phyloP scores from a whole-genome alignment of 139 green algal genomes.

The Chlorella vulgaris region DNA sequence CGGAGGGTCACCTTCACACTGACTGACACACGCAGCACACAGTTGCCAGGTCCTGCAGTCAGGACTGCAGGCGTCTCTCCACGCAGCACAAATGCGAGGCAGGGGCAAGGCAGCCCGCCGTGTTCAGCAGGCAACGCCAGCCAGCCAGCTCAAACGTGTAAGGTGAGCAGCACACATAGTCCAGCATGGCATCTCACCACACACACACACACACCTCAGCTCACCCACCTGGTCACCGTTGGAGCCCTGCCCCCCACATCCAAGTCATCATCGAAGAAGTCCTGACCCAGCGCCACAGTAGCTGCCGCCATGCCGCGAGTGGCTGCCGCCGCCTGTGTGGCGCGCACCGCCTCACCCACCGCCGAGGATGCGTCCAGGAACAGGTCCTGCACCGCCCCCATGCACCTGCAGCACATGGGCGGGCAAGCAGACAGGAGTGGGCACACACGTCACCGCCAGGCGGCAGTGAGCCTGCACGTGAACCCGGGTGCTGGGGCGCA shows the following conservation, averaged over 20 bases:
- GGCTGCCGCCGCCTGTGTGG: constrained; percentile 25
- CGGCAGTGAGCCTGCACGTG: neutral
- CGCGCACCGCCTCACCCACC: neutral
- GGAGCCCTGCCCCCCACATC: constrained; percentile 26
- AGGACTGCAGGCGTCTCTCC: no score
- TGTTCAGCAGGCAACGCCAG: no score
- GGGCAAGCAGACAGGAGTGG: neutral
- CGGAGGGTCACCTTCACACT: no score
- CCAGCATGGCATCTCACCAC: neutral
- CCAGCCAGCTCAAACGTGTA: no score
- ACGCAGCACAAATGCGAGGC: no score
- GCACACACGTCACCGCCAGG: no score
- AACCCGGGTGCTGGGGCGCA: no score
- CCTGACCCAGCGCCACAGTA: neutral
- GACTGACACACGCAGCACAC: no score
- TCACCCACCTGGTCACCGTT: neutral
- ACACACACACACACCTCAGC: neutral
- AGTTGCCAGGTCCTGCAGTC: no score
- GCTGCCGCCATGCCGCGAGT: neutral
- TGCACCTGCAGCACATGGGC: constrained; percentile 23
- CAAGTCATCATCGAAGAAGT: constrained; percentile 33
- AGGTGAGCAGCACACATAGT: no score
- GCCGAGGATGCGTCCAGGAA: constrained; percentile 10
- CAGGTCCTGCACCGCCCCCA: constrained; percentile 23
- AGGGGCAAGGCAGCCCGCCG: no score